phyloP scores from a whole-genome alignment of 2,329 filamentous ascomycete species.

The Cercospora zeae-maydis region DNA sequence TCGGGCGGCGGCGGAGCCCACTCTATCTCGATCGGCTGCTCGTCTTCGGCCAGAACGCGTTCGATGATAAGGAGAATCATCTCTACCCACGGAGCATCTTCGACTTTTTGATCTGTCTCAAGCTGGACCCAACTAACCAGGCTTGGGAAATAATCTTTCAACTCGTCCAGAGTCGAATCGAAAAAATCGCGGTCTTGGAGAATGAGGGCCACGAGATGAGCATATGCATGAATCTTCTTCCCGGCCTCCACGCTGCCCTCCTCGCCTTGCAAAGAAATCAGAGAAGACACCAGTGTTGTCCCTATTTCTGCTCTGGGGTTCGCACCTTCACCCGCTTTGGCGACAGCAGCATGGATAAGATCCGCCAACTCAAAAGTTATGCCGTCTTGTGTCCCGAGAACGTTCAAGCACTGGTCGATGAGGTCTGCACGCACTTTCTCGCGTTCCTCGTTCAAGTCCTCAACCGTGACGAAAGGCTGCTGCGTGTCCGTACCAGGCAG shows the following conservation, averaged over 20 bases:
- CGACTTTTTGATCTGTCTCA: slow-evolving; percentile 60
- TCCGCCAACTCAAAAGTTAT: slow-evolving; percentile 89
- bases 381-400: slow-evolving; percentile 81
- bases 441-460: slow-evolving; percentile 75
- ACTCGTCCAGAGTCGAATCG: slow-evolving; percentile 65
- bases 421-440: slow-evolving; percentile 68
- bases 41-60: slow-evolving; percentile 83
- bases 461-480: slow-evolving; percentile 56
- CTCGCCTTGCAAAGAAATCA: slow-evolving; percentile 65
- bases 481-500: slow-evolving; percentile 31
- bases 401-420: slow-evolving; percentile 85
- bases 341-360: slow-evolving; percentile 70
- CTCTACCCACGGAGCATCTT: slow-evolving; percentile 87
- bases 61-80: slow-evolving; percentile 88
- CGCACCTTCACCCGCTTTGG: slow-evolving; percentile 57
- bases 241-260: slow-evolving; percentile 50
- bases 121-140: slow-evolving; percentile 77
- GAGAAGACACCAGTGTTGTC: slow-evolving; percentile 74
- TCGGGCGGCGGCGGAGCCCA: slow-evolving; percentile 57
- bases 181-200: slow-evolving; percentile 82
- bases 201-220: slow-evolving; percentile 83
- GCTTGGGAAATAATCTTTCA: slow-evolving; percentile 72
- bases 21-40: slow-evolving; percentile 68
- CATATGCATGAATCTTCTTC: slow-evolving; percentile 81
- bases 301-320: slow-evolving; percentile 70